These are phyloP conservation scores for Colletotrichum cordylinicola DNA, from an alignment of 2,329 filamentous ascomycete genomes.

Conservation along the genomic window DNA sequence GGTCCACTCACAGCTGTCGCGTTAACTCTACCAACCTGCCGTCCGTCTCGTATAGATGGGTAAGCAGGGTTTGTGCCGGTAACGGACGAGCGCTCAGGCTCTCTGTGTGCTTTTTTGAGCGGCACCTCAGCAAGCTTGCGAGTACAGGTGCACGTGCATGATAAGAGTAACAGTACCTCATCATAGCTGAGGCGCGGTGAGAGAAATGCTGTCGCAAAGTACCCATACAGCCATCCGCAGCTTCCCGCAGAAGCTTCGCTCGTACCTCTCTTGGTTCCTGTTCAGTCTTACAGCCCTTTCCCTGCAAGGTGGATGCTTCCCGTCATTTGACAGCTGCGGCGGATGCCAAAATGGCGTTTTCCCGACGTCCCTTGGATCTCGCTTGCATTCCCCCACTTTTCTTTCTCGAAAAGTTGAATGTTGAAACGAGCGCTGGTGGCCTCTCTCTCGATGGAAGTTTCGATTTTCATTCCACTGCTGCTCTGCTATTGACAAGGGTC, in stretches of 20 bases:
- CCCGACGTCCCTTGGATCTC: constrained; percentile 3
- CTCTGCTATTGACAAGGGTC: neutral
- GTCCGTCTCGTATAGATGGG: constrained; percentile 11
- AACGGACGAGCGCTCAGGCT: neutral
- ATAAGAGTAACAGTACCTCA: neutral
- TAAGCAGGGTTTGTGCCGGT: neutral
- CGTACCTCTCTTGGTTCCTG: neutral
- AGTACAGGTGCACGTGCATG: constrained; percentile 1
- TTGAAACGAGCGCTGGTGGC: constrained; percentile 14
- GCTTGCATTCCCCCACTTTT: constrained; percentile 9
- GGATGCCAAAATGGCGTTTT: constrained; percentile 20
- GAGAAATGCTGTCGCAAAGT: neutral
- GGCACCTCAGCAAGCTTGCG: neutral
- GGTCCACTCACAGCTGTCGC: neutral
- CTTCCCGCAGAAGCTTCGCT: neutral
- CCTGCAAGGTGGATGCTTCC: constrained; percentile 17
- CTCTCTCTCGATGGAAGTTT: constrained; percentile 7
- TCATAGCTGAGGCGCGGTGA: neutral
- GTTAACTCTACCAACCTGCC: neutral
- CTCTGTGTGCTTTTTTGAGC: neutral
- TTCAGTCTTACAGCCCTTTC: neutral
- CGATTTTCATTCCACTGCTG: neutral
- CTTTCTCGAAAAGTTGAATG: constrained; percentile 10
- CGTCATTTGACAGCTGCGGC: constrained; percentile 22
- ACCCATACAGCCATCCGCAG: neutral